A percentile compares a stretch with the other conserved stretches of the same genome.
Evolutionary conservation across 164 flowering plant genomes (phyloP).

Genomic region (Annona cherimola): DNA sequence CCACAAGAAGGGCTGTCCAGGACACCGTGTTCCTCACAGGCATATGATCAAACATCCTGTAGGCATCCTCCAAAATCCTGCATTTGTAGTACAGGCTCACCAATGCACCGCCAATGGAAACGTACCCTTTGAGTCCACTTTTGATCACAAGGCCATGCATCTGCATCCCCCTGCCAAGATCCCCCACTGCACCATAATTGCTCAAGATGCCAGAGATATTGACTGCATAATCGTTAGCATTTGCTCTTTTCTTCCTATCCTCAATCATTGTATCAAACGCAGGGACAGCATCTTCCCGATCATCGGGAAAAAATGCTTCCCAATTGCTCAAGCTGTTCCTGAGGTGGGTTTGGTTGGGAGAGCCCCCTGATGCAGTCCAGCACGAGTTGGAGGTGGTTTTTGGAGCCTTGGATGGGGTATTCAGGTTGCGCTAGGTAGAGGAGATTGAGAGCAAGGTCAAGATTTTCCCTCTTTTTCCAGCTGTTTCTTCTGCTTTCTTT

Average conservation of each 20-base stretch:
- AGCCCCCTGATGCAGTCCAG: conserved; percentile 26
- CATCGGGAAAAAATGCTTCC: no score
- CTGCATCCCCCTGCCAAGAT: conserved; percentile 29
- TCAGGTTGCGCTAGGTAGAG: conserved; percentile 29
- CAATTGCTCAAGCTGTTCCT: not conserved
- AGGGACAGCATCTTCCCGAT: not conserved
- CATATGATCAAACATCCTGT: conserved; percentile 48
- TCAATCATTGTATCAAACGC: conserved; percentile 11
- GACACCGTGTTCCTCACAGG: conserved; percentile 58
- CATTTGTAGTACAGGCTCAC: conserved; percentile 40
- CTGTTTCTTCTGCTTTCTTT: not conserved
- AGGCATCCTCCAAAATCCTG: conserved; percentile 27
- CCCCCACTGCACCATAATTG: conserved; percentile 28
- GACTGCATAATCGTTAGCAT: no score
- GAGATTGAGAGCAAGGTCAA: conserved; percentile 31
- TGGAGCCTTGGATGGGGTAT: conserved; percentile 5
- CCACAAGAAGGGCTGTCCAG: conserved; percentile 56
- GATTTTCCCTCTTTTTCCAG: conserved; percentile 6
- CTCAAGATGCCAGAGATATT: conserved; percentile 42
- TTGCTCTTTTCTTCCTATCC: conserved; percentile 17
- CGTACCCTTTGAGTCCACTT: conserved; percentile 39
- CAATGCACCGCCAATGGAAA: conserved; percentile 56
- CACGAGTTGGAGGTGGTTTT: conserved; percentile 47
- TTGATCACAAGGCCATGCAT: conserved; percentile 44
- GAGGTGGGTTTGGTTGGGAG: conserved; percentile 14